phyloP scores from a whole-genome alignment of 1,284 basidiomycete species.

The Sphaerobolus stellatus region DNA sequence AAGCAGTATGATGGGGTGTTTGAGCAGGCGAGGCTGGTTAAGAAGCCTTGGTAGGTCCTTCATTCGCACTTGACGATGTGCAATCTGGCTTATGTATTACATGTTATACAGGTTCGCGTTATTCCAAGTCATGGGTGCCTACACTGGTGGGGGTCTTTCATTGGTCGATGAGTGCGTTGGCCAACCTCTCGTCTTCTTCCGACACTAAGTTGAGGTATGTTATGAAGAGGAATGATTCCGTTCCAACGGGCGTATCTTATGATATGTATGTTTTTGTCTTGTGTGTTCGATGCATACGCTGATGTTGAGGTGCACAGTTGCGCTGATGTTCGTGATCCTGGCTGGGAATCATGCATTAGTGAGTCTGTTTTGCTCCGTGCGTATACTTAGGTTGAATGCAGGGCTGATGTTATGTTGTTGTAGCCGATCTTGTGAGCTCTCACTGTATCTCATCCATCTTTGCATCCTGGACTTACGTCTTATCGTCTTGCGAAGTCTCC shows the following conservation, averaged over 20 bases:
- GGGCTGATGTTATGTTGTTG: neutral
- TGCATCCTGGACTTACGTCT: neutral
- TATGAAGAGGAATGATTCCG: slow-evolving; percentile 50
- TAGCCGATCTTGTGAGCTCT: slow-evolving; percentile 40
- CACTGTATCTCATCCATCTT: neutral
- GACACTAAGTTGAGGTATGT: neutral
- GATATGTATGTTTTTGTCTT: slow-evolving; percentile 38
- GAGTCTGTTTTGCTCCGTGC: slow-evolving; percentile 19
- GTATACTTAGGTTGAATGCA: too few species aligned
- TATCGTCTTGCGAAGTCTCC: slow-evolving; percentile 36
- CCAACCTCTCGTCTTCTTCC: neutral
- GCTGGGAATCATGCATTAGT: slow-evolving; percentile 57
- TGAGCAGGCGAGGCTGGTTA: slow-evolving; percentile 43
- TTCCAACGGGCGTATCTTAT: slow-evolving; percentile 54
- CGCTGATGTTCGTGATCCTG: slow-evolving; percentile 48
- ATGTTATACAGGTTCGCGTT: slow-evolving; percentile 21
- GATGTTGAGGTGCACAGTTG: slow-evolving; percentile 30
- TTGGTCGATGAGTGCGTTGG: slow-evolving; percentile 50
- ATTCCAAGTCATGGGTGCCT: slow-evolving; percentile 47
- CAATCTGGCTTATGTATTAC: slow-evolving; percentile 30
- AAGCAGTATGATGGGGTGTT: slow-evolving; percentile 48
- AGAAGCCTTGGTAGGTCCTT: slow-evolving; percentile 49
- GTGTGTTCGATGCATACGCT: neutral
- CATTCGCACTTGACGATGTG: slow-evolving; percentile 38
- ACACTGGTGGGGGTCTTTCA: slow-evolving; percentile 55